These are phyloP conservation scores for Fusarium subtropicale DNA, from an alignment of 2,329 filamentous ascomycete species.

Conservation along the genomic window DNA sequence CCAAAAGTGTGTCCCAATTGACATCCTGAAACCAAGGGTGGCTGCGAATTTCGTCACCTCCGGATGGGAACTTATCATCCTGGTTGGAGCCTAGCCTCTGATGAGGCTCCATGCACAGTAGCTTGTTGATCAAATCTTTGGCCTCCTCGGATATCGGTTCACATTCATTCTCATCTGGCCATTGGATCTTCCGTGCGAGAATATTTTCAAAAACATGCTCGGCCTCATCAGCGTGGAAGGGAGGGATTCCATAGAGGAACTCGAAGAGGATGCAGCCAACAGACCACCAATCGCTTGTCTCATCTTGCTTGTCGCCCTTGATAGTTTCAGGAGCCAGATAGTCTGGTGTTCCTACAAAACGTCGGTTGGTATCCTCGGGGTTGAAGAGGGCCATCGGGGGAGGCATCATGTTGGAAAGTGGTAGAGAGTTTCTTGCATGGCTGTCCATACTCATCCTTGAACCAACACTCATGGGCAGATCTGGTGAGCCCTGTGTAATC, in stretches of 20 bases:
- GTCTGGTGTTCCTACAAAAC: constrained; percentile 96
- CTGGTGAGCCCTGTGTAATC: constrained; percentile 80
- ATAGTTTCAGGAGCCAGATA: constrained; percentile 98
- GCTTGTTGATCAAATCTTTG: constrained; percentile 91
- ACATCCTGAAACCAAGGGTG: constrained; percentile 90
- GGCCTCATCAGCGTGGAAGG: constrained; percentile 89
- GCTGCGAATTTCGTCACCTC: constrained; percentile 89
- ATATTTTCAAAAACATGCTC: constrained; percentile 99
- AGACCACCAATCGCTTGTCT: constrained; percentile 99
- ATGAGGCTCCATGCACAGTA: constrained; percentile 86
- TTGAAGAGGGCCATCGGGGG: constrained; percentile 96
- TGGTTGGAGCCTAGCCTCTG: constrained; percentile 87
- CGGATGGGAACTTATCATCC: constrained; percentile 82
- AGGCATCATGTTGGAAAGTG: constrained; percentile 77
- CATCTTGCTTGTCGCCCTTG: constrained; percentile 92
- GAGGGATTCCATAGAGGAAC: constrained; percentile 91
- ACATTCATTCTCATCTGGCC: constrained; percentile 86
- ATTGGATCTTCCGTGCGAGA: constrained; percentile 86
- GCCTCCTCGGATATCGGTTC: constrained; percentile 83
- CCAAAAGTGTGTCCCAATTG: constrained; percentile 90
- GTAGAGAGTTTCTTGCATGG: constrained; percentile 51
- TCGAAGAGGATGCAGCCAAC: constrained; percentile 99
- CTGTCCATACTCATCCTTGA: constrained; percentile 51
- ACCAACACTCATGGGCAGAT: constrained; percentile 66
- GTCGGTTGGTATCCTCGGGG: constrained; percentile 89